These are phyloP conservation scores for Globisporangium canariense DNA, from an alignment of 352 stramenopile genomes.

Conservation along the genomic window DNA sequence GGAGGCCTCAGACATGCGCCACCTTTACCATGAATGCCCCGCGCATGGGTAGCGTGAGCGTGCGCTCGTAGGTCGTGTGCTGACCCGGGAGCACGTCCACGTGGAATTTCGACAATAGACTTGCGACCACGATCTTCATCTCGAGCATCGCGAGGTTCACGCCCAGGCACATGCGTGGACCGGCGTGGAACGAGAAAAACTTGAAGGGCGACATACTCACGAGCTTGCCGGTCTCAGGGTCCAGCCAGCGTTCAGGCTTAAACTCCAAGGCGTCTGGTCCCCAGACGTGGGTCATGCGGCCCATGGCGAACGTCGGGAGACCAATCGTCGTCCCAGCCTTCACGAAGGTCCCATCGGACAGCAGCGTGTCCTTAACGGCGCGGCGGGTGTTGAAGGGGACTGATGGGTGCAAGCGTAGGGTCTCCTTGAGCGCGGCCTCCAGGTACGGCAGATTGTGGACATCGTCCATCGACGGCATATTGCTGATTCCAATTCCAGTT, in stretches of 20 bases:
- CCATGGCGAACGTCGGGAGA: conserved; percentile 1
- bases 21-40: conserved; percentile 14
- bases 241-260: conserved; percentile 44
- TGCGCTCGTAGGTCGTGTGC: conserved; percentile 28
- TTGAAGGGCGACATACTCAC: not conserved
- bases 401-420: not conserved
- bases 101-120: conserved; percentile 43
- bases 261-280: conserved; percentile 38
- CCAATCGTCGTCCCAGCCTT: not conserved
- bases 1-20: not conserved
- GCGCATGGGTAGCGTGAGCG: conserved; percentile 29
- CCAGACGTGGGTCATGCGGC: conserved; percentile 30
- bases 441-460: conserved; percentile 35
- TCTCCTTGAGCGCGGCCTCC: conserved; percentile 22
- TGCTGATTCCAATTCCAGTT: not conserved
- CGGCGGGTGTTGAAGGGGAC: not conserved
- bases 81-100: conserved; percentile 22
- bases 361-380: conserved; percentile 1
- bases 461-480: conserved; percentile 25
- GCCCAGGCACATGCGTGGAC: conserved; percentile 5
- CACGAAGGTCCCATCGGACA: conserved; percentile 4
- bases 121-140: conserved; percentile 49
- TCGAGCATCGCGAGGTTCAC: conserved; percentile 11
- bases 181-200: conserved; percentile 3
- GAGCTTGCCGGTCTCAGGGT: not conserved